phyloP scores from a whole-genome alignment of 306 rosid genomes.

The Elaeagnus macrophylla region DNA sequence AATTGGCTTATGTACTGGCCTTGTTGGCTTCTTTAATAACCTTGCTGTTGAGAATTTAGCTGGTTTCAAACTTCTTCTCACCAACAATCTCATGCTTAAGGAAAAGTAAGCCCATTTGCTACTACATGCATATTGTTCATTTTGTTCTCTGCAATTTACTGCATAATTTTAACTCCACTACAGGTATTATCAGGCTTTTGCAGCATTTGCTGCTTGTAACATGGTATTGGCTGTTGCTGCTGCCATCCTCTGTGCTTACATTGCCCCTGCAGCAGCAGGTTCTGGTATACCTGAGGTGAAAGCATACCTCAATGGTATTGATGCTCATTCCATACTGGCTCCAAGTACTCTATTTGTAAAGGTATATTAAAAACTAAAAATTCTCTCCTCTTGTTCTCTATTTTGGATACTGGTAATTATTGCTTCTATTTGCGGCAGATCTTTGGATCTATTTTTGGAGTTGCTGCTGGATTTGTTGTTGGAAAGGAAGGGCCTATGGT shows the following conservation, averaged over 20 bases:
- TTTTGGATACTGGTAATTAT: neutral
- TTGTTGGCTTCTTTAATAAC: conserved; percentile 59
- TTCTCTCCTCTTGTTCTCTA: neutral
- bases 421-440: conserved; percentile 38
- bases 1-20: conserved; percentile 52
- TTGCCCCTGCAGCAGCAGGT: conserved; percentile 81
- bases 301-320: conserved; percentile 82
- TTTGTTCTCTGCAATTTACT: conserved; percentile 5
- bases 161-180: conserved; percentile 22
- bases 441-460: conserved; percentile 71
- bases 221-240: conserved; percentile 49
- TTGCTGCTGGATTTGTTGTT: conserved; percentile 70
- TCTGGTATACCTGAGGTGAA: conserved; percentile 89
- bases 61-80: conserved; percentile 56
- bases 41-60: conserved; percentile 75
- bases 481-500: conserved; percentile 94
- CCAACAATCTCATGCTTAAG: conserved; percentile 52
- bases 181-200: conserved; percentile 67
- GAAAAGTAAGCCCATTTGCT: conserved; percentile 38
- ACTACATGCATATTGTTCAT: neutral
- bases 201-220: conserved; percentile 38
- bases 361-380: conserved; percentile 31
- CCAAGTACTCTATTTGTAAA: conserved; percentile 72
- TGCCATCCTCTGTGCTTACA: conserved; percentile 51
- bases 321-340: conserved; percentile 64